These are phyloP conservation scores for Orbilia ellipsospora DNA, from an alignment of 2,329 filamentous ascomycete genomes.

Conservation along the genomic window DNA sequence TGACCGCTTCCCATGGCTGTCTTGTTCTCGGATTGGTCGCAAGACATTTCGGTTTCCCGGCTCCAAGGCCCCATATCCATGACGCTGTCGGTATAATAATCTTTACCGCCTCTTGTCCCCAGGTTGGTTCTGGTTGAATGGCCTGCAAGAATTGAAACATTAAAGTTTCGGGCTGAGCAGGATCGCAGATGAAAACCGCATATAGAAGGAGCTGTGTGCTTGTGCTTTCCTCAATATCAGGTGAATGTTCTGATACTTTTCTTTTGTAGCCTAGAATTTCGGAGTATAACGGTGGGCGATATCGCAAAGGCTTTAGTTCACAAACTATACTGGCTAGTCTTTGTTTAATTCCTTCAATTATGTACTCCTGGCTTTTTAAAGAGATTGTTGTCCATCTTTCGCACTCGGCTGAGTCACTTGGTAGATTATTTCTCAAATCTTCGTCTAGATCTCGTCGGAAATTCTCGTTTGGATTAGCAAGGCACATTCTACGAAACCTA, in stretches of 20 bases:
- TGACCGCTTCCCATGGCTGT: background rate
- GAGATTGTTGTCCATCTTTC: background rate
- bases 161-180: background rate
- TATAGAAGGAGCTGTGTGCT: background rate
- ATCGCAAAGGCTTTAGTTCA: background rate
- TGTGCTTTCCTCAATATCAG: background rate
- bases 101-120: background rate
- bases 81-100: background rate
- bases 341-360: constrained; percentile 29
- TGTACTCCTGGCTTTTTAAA: constrained; percentile 1
- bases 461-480: constrained; percentile 26
- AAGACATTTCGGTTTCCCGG: background rate
- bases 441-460: constrained; percentile 7
- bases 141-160: constrained; percentile 4
- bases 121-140: background rate
- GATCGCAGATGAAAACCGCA: background rate
- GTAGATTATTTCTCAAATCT: background rate
- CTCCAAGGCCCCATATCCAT: background rate
- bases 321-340: background rate
- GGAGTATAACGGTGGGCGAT: background rate
- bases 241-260: background rate
- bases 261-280: background rate
- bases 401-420: background rate
- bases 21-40: background rate
- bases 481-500: constrained; percentile 11